phyloP scores from a whole-genome alignment of 2,329 filamentous ascomycete species.

The Hypoxylon sp. region DNA sequence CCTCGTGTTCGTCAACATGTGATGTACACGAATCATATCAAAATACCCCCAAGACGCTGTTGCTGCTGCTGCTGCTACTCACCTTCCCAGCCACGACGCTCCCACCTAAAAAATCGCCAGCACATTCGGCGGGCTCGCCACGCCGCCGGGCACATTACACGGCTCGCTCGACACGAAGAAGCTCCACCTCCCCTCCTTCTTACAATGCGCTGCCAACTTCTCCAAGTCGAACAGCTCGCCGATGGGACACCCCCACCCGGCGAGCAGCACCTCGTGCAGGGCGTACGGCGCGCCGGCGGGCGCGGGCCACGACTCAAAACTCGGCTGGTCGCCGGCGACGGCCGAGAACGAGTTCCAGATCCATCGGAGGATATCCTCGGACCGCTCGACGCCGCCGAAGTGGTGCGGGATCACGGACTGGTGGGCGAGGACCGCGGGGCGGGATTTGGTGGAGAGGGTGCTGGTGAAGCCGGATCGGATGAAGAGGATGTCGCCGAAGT shows the following conservation, averaged over 20 bases:
- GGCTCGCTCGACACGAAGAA: conserved; percentile 62
- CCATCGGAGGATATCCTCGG: conserved; percentile 56
- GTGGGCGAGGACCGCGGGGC: conserved; percentile 53
- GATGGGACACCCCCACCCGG: conserved; percentile 63
- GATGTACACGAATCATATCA: too few relatives aligned
- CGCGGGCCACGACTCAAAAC: conserved; percentile 55
- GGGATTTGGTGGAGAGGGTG: conserved; percentile 53
- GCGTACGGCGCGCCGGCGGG: conserved; percentile 11
- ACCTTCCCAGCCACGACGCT: background rate
- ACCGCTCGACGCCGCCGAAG: conserved; percentile 62
- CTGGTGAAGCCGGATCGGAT: conserved; percentile 61
- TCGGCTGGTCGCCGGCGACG: conserved; percentile 58
- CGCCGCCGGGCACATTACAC: conserved; percentile 57
- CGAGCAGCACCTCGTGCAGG: conserved; percentile 61
- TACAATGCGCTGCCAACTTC: conserved; percentile 56
- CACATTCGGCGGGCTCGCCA: conserved; percentile 55
- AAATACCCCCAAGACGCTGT: too few relatives aligned
- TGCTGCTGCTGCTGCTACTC: too few relatives aligned
- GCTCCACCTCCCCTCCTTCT: conserved; percentile 53
- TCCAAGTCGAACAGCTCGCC: conserved; percentile 64
- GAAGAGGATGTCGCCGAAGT: conserved; percentile 65
- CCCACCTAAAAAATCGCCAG: conserved; percentile 53
- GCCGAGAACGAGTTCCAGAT: conserved; percentile 58
- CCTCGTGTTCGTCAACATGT: too few relatives aligned
- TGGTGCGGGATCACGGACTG: conserved; percentile 53